Evolutionary conservation across 495 filamentous ascomycete species (phyloP).

Genomic region (Terfezia claveryi): DNA sequence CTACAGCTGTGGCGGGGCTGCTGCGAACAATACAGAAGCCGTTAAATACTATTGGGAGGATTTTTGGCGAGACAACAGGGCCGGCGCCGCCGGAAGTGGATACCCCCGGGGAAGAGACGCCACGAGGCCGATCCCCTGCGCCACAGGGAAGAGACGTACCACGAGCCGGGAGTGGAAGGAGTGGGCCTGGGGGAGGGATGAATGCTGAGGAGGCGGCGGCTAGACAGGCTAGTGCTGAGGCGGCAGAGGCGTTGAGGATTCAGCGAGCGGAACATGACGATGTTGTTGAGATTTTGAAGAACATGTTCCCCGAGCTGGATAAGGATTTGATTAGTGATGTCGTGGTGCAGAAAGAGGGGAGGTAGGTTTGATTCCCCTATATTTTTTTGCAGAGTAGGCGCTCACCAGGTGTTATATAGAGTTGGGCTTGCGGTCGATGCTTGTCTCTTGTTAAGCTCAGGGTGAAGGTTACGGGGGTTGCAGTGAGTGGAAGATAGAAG

Average conservation of each 20-base stretch:
- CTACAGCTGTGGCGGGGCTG: conserved; percentile 43
- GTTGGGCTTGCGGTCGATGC: conserved; percentile 18
- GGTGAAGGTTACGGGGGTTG: background rate
- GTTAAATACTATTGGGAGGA: conserved; percentile 82
- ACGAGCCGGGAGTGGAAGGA: background rate
- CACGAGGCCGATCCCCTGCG: background rate
- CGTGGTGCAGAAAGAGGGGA: conserved; percentile 21
- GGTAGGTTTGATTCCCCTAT: conserved; percentile 5
- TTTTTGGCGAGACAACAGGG: conserved; percentile 63
- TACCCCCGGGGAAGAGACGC: no score
- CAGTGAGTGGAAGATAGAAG: no score
- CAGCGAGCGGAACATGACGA: conserved; percentile 67
- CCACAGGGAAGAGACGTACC: background rate
- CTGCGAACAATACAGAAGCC: conserved; percentile 81
- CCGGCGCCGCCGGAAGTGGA: conserved; percentile 8
- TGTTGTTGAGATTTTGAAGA: conserved; percentile 44
- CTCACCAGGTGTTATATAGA: conserved; percentile 10
- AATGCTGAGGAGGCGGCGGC: conserved; percentile 81
- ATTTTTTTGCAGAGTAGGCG: conserved; percentile 5
- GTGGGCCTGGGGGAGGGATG: conserved; percentile 17
- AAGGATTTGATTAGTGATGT: conserved; percentile 25
- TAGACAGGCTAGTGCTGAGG: conserved; percentile 77
- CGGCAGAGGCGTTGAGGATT: conserved; percentile 68
- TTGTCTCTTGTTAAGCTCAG: conserved; percentile 16
- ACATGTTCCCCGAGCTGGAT: conserved; percentile 21